These are phyloP conservation scores for Paraconiothyrium brasiliense DNA, from an alignment of 2,329 filamentous ascomycete species.

Conservation along the genomic window DNA sequence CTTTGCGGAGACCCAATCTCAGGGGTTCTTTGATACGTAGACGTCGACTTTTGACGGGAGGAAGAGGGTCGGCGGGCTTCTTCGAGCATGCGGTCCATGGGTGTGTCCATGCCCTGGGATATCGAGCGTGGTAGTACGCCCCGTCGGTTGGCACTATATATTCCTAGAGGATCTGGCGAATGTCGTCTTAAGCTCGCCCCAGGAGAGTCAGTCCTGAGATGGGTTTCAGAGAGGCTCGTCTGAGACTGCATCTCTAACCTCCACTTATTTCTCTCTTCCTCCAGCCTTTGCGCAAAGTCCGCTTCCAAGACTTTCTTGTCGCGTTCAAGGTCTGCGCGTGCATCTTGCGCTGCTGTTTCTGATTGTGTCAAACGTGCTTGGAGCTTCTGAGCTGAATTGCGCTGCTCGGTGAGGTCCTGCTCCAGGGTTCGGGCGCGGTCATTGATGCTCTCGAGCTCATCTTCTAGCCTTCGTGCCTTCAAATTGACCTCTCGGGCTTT, in stretches of 20 bases:
- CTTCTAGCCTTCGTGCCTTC: conserved; percentile 75
- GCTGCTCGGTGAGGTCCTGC: conserved; percentile 69
- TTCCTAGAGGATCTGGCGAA: conserved; percentile 49
- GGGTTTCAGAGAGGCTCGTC: conserved; percentile 33
- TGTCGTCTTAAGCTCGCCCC: conserved; percentile 51
- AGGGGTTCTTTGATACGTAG: conserved; percentile 46
- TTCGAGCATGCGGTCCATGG: conserved; percentile 48
- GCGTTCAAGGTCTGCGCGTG: conserved; percentile 64
- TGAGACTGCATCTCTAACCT: conserved; percentile 57
- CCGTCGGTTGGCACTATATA: conserved; percentile 35
- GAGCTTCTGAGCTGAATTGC: conserved; percentile 68
- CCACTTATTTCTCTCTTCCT: conserved; percentile 72
- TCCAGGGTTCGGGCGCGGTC: conserved; percentile 71
- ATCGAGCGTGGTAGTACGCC: conserved; percentile 42
- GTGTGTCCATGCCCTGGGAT: conserved; percentile 41
- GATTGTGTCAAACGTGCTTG: conserved; percentile 71
- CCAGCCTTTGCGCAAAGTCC: conserved; percentile 66
- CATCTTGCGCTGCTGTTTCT: conserved; percentile 69
- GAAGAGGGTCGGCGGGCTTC: conserved; percentile 49
- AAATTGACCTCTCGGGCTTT: conserved; percentile 86
- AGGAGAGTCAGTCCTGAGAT: conserved; percentile 49
- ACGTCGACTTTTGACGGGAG: conserved; percentile 41
- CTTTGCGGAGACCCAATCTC: conserved; percentile 44
- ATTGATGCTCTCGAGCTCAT: conserved; percentile 79
- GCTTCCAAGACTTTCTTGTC: conserved; percentile 68